Evolutionary conservation across 331 rosid species (phyloP), one percentile per base, ranked within the genome.

Genomic region (Quercus phellos): DNA sequence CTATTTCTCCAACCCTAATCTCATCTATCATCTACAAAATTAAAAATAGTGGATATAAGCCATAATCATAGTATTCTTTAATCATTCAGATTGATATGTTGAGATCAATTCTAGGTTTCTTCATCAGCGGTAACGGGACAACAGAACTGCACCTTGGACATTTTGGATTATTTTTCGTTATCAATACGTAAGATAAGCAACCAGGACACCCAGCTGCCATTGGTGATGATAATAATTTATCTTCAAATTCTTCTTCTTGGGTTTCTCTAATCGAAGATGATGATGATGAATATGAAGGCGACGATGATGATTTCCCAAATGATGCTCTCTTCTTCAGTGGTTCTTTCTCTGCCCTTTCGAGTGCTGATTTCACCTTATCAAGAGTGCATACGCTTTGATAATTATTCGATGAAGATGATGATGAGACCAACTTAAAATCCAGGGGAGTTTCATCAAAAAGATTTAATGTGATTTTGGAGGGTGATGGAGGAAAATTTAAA

Each of bases 121-220:
- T 95, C 88, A 74, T 42, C 68, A 78, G 22, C 0, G 97, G 97
- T 80, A 93, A 71, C 2, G 96, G 94, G 55, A 95, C 93, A 76
- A 87, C 50, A 11, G 97, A 74, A 69, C 77, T 90, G 80, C 99
- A 95, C 88, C 99, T 80, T 3, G 99, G 99, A 46, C 99, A 95
- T 79, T 83, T 90, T 0, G 97, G 99, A 81, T 93, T 93, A 68
- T 84, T 95, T 85, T 88, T 95, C 91, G 86, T 89, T 8, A 89
- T 91, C 89, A 95, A 73, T 0, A 95, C 98, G 68, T 95, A 95
- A 0, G 99, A 91, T 32, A 95, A 77, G 82, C 99, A 95, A 2
- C 98, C 94, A 55, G 99, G 98, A 72, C 99, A 95, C 14, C 98
- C 99, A 13, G 89, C 96, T 16, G 97, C 99, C 69, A 93, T 78